Base-by-base conservation (phyloP, 257 asterid species). In the Rehmannia glutinosa region DNA sequence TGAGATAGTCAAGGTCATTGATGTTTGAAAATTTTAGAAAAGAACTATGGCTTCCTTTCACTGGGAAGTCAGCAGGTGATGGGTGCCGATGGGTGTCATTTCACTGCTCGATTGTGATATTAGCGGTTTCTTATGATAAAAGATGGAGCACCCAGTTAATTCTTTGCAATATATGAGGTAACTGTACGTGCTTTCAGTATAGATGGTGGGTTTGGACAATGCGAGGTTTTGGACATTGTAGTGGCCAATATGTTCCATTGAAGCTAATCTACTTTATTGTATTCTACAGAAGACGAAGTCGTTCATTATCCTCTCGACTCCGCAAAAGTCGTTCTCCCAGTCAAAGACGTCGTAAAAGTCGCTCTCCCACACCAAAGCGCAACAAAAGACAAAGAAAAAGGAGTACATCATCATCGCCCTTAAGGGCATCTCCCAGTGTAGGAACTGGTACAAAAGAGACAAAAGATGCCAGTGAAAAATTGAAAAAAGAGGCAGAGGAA, bases 81-180 rank as follows among this genome's bases (percentile, higher is more conserved):
- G 91, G 86, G 84, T 82, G 92, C 90, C 71, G 89, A 73, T 88
- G 88, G 87, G 93, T 86, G 95, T 84, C 83, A 84, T 78, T 81
- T 87, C 83, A 75, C 84, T 85, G 95, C 92, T 79, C 89, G 83
- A 75, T 84, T 87, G 86, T 87, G 93, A 85, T 78, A 85, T 82
- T 88, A 78, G 87, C 97, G 39, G 90, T 94, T 81, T 87, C 96
- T 80, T 84, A 74, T 87, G 92, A 83, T 88, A 79, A 88, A 88
- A 79, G 97, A 85, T 79, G 98, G 95, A 80, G 95, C 95, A 59
- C 90, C 76, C 86, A 84, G 95, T 94, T 83, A 77, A 82, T 75
- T 81, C 95, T 86, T 87, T 83, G 92, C 99, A 87, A 76, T 80
- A 62, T 84, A 82, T 86, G 96, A 91, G 99, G 99, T 94, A 91